Conservation (phyloP, 768 basidiomycete genomes). For the Mycena rebaudengoi region DNA sequence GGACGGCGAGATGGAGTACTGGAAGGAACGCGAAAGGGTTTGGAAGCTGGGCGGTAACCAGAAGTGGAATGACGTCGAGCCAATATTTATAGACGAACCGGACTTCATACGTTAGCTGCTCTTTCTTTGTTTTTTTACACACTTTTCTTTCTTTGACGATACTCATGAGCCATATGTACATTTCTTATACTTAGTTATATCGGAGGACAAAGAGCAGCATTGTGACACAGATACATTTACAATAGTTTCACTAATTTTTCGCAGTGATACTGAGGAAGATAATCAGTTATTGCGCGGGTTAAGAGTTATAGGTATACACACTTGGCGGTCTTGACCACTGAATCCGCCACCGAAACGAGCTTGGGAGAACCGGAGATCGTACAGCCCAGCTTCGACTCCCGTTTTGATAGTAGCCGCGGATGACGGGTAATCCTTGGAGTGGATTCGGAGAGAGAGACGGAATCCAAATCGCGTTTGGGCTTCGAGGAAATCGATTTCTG, state of each 20-base stretch:
- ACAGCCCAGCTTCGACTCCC: constrained; percentile 5
- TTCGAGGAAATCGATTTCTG: constrained; percentile 14
- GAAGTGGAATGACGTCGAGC: constrained; percentile 76
- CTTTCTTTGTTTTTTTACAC: neutral
- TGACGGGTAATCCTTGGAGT: neutral
- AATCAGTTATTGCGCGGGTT: too few relatives aligned
- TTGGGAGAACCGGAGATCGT: neutral
- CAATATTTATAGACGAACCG: constrained; percentile 82
- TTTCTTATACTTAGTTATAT: too few relatives aligned
- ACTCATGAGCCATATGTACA: too few relatives aligned
- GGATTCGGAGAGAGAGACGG: neutral
- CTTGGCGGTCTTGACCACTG: constrained; percentile 7
- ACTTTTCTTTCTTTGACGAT: neutral
- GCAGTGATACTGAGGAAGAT: too few relatives aligned
- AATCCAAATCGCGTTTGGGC: neutral
- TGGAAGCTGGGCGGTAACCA: constrained; percentile 53
- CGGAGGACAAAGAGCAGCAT: too few relatives aligned
- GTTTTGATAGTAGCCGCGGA: constrained; percentile 6
- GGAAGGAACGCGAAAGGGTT: constrained; percentile 77
- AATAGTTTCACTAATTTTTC: too few relatives aligned
- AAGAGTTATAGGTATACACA: too few relatives aligned
- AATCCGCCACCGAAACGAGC: constrained; percentile 11
- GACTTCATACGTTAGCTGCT: constrained; percentile 35
- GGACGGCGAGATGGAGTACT: constrained; percentile 74
- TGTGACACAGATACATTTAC: too few relatives aligned